A percentile compares a stretch with the other conserved stretches of the same genome.
These are phyloP conservation scores for Bremia lactucae DNA, from an alignment of 352 stramenopile species.

Conservation along the genomic window DNA sequence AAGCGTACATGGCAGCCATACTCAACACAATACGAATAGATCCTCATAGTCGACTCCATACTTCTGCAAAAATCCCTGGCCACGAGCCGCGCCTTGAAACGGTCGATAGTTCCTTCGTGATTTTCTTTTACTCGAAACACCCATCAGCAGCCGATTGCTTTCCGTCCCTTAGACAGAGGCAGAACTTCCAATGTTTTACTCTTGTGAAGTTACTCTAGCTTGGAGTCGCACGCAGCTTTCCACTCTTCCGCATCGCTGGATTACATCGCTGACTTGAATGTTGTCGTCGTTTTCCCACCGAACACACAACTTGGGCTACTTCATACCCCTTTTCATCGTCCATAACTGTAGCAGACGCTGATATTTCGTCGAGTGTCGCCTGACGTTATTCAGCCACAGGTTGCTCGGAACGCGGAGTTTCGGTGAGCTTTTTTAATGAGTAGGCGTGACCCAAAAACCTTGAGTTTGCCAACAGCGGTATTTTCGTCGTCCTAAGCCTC, in stretches of 20 bases:
- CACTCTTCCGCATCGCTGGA: too few relatives aligned
- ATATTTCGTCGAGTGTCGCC: neutral
- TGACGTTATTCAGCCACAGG: neutral
- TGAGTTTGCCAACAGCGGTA: neutral
- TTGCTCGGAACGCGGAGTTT: neutral
- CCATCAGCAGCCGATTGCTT: neutral
- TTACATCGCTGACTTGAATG: neutral
- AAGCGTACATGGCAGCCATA: too few relatives aligned
- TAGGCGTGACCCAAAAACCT: neutral
- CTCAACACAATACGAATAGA: too few relatives aligned
- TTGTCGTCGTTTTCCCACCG: too few relatives aligned
- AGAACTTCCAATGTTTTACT: neutral
- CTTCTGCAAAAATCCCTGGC: neutral
- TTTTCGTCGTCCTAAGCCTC: neutral
- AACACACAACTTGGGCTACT: neutral
- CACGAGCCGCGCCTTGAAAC: too few relatives aligned
- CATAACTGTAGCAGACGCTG: neutral
- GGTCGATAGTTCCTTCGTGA: too few relatives aligned
- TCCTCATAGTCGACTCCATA: neutral
- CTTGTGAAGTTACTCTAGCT: neutral
- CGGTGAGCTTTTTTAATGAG: neutral
- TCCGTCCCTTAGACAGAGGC: too few relatives aligned
- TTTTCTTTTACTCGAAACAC: too few relatives aligned
- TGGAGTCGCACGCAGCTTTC: neutral
- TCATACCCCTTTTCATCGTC: neutral